Evolutionary conservation across 768 basidiomycete genomes (phyloP), one percentile per base, ranked within the genome.

Genomic region (Porphyrellus cyaneotinctus): DNA sequence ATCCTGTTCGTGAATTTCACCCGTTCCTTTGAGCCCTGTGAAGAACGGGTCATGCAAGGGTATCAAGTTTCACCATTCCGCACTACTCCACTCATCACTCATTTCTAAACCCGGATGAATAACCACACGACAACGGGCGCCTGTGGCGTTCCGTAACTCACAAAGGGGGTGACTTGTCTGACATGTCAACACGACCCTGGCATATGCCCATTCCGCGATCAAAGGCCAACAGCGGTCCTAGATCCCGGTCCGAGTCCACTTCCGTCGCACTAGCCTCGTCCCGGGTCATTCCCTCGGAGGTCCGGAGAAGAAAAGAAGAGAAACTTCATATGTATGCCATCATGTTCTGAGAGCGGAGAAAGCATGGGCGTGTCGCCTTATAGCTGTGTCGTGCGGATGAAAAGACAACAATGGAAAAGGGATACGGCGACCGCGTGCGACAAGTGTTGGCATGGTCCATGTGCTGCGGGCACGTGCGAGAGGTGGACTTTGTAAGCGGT

Each of bases 261-360:
- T 14, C 43, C 54, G 30, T 10, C 23, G 6, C 26, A n/a, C 17
- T 12, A 17, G 23, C 30, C 18, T 37, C 42, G 32, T 43, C 43
- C 41, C 32, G 6, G 30, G n/a, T 42, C 52, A 51, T 52, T 39
- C 38, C 63, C 63, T 64, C 63, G 63, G 63, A 64, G 9, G 30
- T 53, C 32, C 63, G 60, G 51, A 51, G 48, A 44, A 54, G 45
- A 56, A 43, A 36, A 41, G 39, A 54, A 53, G 52, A 20, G 18
- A 18, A 28, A 35, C 4, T 17, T 22, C 10, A 45, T 51, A 49
- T 52, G 53, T 57, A 56, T 47, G 47, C 58, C 47, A 45, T 43
- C 51, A 26, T 32, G 44, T 14, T 48, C 48, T 30, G 23, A 35
- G 51, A 43, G 24, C 33, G 47, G 38, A 28, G 26, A 37, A 24